These are phyloP conservation scores for Citrullus amarus DNA, from an alignment of 306 rosid genomes.

Conservation along the genomic window DNA sequence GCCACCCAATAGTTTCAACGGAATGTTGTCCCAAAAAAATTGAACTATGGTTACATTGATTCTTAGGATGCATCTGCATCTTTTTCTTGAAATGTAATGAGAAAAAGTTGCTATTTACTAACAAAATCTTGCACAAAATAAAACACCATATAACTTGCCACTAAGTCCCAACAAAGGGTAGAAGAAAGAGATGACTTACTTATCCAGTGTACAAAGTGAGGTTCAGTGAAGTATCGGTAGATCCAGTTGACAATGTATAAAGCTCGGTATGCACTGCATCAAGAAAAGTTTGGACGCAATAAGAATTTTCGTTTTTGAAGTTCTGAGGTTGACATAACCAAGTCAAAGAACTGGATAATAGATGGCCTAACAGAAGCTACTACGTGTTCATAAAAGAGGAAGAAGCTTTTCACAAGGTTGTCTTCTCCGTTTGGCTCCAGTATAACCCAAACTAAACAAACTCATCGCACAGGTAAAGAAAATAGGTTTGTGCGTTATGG, in stretches of 20 bases:
- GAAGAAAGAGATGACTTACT: conserved; percentile 26
- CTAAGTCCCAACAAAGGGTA: neutral
- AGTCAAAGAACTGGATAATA: neutral
- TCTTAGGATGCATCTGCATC: neutral
- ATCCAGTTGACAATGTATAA: conserved; percentile 86
- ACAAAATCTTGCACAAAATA: neutral
- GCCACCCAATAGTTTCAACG: neutral
- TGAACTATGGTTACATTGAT: neutral
- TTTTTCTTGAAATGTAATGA: neutral
- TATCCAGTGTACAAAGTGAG: conserved; percentile 79
- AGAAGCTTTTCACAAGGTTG: neutral
- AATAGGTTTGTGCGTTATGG: neutral
- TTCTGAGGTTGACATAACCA: neutral
- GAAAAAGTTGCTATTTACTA: neutral
- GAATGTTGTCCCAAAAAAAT: neutral
- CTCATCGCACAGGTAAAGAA: neutral
- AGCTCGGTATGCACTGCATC: conserved; percentile 77
- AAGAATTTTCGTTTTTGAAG: neutral
- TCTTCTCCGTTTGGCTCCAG: neutral
- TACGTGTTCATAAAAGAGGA: neutral
- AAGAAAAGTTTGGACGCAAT: neutral
- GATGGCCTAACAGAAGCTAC: neutral
- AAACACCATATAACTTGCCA: neutral
- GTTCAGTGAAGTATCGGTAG: conserved; percentile 85
- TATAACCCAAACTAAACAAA: neutral